These are phyloP conservation scores for Lindgomyces ingoldianus DNA, from an alignment of 495 filamentous ascomycete genomes.

Conservation along the genomic window DNA sequence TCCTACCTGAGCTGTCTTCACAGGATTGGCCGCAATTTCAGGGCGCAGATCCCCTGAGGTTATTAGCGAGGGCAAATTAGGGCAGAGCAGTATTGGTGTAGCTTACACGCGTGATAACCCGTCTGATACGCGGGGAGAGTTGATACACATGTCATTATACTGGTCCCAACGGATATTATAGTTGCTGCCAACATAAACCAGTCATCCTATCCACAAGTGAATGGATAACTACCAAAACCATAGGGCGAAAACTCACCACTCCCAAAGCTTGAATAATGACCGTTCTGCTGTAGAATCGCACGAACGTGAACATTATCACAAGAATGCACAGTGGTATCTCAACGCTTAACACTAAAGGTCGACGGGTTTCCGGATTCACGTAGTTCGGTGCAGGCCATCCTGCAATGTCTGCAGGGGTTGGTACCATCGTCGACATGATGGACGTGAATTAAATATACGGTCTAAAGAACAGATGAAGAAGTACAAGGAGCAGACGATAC, in stretches of 20 bases:
- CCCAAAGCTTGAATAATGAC: slow-evolving; percentile 8
- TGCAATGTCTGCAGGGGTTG: slow-evolving; percentile 21
- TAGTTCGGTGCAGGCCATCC: slow-evolving; percentile 26
- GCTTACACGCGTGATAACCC: slow-evolving; percentile 12
- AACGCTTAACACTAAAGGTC: slow-evolving; percentile 5
- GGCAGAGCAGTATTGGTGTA: not conserved
- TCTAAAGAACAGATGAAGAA: not conserved
- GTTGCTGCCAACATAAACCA: slow-evolving; percentile 26
- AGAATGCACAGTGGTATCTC: slow-evolving; percentile 8
- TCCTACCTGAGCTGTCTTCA: slow-evolving; percentile 3
- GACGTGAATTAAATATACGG: not conserved
- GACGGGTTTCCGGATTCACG: slow-evolving; percentile 24
- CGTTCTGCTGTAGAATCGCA: slow-evolving; percentile 22
- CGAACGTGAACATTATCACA: slow-evolving; percentile 6
- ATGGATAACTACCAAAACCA: not conserved
- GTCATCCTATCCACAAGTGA: slow-evolving; percentile 22
- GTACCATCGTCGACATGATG: not conserved
- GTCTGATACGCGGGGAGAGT: not conserved
- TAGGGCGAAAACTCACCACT: slow-evolving; percentile 2
- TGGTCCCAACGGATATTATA: slow-evolving; percentile 1
- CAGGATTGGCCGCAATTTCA: slow-evolving; percentile 7
- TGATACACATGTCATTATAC: slow-evolving; percentile 17
- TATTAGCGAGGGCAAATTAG: not conserved
- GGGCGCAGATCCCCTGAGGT: slow-evolving; percentile 8
- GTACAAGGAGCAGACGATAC: not conserved